These are phyloP conservation scores for Rhodosporidiobolus odoratus DNA, from an alignment of 768 basidiomycete genomes.

Conservation along the genomic window DNA sequence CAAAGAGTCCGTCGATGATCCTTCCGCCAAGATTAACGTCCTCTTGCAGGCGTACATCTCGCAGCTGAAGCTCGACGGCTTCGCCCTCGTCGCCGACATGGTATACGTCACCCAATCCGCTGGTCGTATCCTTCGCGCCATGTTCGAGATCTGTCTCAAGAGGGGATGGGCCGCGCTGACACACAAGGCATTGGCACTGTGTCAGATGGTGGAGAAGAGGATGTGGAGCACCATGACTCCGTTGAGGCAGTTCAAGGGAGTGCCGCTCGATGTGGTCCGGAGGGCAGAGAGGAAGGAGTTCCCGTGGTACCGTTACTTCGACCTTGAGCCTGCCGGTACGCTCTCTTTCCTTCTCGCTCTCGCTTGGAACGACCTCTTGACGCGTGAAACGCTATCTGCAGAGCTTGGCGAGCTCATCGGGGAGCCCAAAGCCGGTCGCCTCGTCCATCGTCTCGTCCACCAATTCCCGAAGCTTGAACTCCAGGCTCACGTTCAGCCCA, in stretches of 20 bases:
- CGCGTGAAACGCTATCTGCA: constrained; percentile 42
- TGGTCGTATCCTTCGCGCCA: constrained; percentile 87
- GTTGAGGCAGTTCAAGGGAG: constrained; percentile 87
- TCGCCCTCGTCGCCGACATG: constrained; percentile 53
- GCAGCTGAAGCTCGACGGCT: constrained; percentile 82
- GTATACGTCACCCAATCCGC: constrained; percentile 95
- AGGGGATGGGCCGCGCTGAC: constrained; percentile 97
- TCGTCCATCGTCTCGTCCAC: constrained; percentile 88
- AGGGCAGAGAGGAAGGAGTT: constrained; percentile 98
- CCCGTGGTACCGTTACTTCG: constrained; percentile 97
- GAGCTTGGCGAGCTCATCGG: constrained; percentile 95
- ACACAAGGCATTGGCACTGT: constrained; percentile 80
- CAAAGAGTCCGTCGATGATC: constrained; percentile 93
- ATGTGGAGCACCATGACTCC: constrained; percentile 99
- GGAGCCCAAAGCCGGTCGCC: constrained; percentile 82
- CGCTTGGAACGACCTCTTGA: too few species aligned
- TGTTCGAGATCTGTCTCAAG: constrained; percentile 96
- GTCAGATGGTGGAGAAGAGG: constrained; percentile 57
- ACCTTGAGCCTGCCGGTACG: constrained; percentile 54
- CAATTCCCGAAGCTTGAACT: constrained; percentile 78
- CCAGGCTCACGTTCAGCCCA: constrained; percentile 92
- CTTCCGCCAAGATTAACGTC: constrained; percentile 94
- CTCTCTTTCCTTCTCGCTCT: not conserved
- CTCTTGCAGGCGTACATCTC: constrained; percentile 91
- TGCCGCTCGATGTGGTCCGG: constrained; percentile 55